Conservation (phyloP, 129 eudicot species). For the Escallonia herrerae region DNA sequence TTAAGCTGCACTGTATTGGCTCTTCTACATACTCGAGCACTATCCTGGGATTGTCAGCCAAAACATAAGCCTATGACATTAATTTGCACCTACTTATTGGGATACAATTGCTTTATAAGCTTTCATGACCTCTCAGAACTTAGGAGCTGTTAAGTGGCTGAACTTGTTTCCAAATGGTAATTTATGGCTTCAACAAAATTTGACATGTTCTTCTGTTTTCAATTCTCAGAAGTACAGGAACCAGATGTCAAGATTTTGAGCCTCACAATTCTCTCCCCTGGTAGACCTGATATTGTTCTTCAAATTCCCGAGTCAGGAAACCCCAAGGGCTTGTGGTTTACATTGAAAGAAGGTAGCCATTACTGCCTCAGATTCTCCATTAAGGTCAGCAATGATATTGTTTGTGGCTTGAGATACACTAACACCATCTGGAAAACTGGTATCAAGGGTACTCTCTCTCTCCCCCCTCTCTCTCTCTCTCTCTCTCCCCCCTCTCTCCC, state of each 20-base stretch:
- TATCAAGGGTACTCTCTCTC: slow-evolving; percentile 45
- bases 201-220: background rate
- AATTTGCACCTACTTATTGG: background rate
- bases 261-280: slow-evolving; percentile 43
- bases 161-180: background rate
- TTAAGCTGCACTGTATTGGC: too few relatives aligned
- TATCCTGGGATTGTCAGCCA: too few relatives aligned
- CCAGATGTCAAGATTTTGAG: slow-evolving; percentile 71
- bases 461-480: background rate
- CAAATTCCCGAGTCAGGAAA: slow-evolving; percentile 56
- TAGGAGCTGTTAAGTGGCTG: background rate
- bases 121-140: too few relatives aligned
- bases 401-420: slow-evolving; percentile 68
- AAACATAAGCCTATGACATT: too few relatives aligned
- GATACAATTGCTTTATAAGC: too few relatives aligned
- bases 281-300: slow-evolving; percentile 53
- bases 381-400: slow-evolving; percentile 66
- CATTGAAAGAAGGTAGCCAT: slow-evolving; percentile 64
- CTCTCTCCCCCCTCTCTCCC: too few relatives aligned
- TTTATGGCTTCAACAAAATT: background rate
- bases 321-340: slow-evolving; percentile 65
- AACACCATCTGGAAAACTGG: slow-evolving; percentile 77
- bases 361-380: slow-evolving; percentile 49
- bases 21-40: too few relatives aligned
- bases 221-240: slow-evolving; percentile 39